Conservation (phyloP, 2,329 filamentous ascomycete genomes). For the Epicoccum nigrum region DNA sequence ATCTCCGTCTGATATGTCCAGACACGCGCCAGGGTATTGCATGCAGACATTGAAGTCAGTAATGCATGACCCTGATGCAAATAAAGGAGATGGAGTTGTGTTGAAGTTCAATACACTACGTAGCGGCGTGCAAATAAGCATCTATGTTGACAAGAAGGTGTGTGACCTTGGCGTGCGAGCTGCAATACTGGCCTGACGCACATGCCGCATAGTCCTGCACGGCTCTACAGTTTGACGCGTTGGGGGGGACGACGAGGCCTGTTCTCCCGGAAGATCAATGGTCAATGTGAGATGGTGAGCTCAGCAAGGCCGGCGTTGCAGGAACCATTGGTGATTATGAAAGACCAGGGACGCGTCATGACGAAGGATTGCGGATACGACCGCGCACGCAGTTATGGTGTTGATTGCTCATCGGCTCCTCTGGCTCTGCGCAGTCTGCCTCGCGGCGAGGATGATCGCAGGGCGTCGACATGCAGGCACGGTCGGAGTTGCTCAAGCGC, state of each 20-base stretch:
- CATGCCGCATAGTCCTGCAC: background rate
- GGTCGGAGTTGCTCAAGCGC: constrained; percentile 3
- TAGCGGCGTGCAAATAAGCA: constrained; percentile 1
- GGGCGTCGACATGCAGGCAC: constrained; percentile 2
- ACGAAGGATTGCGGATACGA: background rate
- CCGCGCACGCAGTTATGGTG: constrained; percentile 1
- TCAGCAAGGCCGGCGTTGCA: background rate
- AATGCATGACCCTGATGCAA: too few species aligned
- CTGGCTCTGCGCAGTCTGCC: constrained; percentile 9
- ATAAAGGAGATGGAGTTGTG: too few species aligned
- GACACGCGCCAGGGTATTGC: background rate
- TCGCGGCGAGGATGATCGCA: background rate
- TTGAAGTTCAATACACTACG: background rate
- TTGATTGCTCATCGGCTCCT: background rate
- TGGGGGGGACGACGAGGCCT: background rate
- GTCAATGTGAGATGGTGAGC: background rate
- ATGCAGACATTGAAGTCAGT: too few species aligned
- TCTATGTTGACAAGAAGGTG: background rate
- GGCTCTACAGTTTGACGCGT: background rate
- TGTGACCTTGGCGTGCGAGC: background rate
- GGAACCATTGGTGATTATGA: too few species aligned
- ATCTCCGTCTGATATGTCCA: background rate
- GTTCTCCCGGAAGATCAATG: background rate
- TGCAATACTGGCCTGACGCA: background rate
- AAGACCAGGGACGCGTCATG: constrained; percentile 14